These are phyloP conservation scores for Trypanosoma scelopori DNA, from an alignment of 208 protist species.

Conservation along the genomic window DNA sequence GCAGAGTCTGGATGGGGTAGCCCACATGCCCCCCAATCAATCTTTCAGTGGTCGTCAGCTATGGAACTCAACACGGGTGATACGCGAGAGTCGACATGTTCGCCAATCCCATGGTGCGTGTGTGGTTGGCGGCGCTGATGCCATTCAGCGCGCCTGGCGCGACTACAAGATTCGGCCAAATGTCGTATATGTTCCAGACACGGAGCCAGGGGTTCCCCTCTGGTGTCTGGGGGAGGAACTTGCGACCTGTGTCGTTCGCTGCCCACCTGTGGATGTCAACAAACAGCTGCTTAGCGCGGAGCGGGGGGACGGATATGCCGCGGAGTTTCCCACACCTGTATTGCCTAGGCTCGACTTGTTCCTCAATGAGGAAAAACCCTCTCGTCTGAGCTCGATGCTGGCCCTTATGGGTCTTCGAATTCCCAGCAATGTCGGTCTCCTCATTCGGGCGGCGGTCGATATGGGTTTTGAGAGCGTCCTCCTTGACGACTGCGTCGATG, in stretches of 20 bases:
- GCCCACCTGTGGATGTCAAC: slow-evolving; percentile 64
- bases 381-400: slow-evolving; percentile 51
- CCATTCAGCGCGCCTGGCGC: slow-evolving; percentile 73
- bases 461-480: slow-evolving; percentile 73
- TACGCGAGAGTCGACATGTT: slow-evolving; percentile 46
- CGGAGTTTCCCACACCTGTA: slow-evolving; percentile 58
- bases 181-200: slow-evolving; percentile 80
- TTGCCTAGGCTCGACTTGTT: slow-evolving; percentile 12
- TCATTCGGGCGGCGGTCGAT: slow-evolving; percentile 72
- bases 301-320: slow-evolving; percentile 76
- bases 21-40: slow-evolving; percentile 19
- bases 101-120: slow-evolving; percentile 56
- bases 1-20: slow-evolving; percentile 41
- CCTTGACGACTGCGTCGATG: slow-evolving; percentile 72
- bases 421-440: slow-evolving; percentile 78
- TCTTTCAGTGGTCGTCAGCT: slow-evolving; percentile 50
- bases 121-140: slow-evolving; percentile 71
- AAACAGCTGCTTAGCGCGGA: slow-evolving; percentile 75
- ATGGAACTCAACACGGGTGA: slow-evolving; percentile 59
- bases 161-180: slow-evolving; percentile 63
- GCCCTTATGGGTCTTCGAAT: slow-evolving; percentile 81
- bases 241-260: slow-evolving; percentile 69
- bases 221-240: slow-evolving; percentile 70
- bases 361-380: slow-evolving; percentile 20
- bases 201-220: slow-evolving; percentile 40